These are phyloP conservation scores for Pleurotus pulmonarius DNA, from an alignment of 768 basidiomycete genomes.

Conservation along the genomic window DNA sequence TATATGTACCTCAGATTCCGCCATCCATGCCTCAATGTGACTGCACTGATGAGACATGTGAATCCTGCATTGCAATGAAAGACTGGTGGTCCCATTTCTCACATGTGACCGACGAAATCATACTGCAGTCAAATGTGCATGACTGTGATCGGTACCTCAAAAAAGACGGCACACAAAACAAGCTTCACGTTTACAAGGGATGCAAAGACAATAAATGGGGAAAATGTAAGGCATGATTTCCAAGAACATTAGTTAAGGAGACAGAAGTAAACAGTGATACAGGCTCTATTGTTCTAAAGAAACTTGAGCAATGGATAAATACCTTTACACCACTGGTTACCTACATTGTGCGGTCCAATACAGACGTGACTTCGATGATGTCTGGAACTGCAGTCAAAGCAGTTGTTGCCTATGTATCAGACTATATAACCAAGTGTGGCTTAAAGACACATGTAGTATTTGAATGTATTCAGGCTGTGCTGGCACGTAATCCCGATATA, in stretches of 20 bases:
- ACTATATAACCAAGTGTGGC: slow-evolving; percentile 24
- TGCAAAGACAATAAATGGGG: slow-evolving; percentile 23
- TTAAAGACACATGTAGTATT: slow-evolving; percentile 22
- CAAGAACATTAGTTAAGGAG: slow-evolving; percentile 14
- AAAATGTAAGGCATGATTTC: slow-evolving; percentile 29
- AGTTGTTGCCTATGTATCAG: slow-evolving; percentile 22
- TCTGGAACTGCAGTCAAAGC: slow-evolving; percentile 23
- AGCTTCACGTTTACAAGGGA: slow-evolving; percentile 10
- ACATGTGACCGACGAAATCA: slow-evolving; percentile 19
- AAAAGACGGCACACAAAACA: background rate
- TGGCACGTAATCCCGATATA: slow-evolving; percentile 17
- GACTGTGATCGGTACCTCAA: background rate
- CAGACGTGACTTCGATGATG: slow-evolving; percentile 5
- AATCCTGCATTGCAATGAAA: background rate
- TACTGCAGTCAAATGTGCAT: slow-evolving; percentile 7
- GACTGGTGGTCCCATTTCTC: slow-evolving; percentile 17
- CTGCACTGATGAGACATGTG: slow-evolving; percentile 4
- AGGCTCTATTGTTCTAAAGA: slow-evolving; percentile 16
- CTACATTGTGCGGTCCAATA: background rate
- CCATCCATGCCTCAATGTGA: slow-evolving; percentile 12
- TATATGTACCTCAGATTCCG: slow-evolving; percentile 17
- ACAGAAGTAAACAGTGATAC: slow-evolving; percentile 23
- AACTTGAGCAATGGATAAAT: background rate
- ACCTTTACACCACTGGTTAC: background rate
- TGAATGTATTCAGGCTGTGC: slow-evolving; percentile 13